Evolutionary conservation across 306 rosid genomes (phyloP), one percentile per base, ranked within the genome.

Genomic region (Vigna unguiculata): DNA sequence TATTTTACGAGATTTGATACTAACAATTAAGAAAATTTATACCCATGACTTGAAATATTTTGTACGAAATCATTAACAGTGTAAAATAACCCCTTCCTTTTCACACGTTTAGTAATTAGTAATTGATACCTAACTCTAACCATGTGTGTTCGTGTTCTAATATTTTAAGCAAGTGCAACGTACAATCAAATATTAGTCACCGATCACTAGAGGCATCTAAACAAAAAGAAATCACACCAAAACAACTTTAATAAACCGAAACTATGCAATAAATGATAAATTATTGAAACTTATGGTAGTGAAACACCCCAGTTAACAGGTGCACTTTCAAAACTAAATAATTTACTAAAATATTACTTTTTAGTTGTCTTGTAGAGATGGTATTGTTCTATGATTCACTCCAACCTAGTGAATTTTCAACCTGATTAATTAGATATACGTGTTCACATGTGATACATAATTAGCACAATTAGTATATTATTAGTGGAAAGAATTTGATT

Each of bases 221-320:
- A 62, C 36, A 62, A 36, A 62, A 62, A 38, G 70, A 64, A 38
- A 38, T 19, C n/a, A 64, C 11, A 64, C 70, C 70, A n/a, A 36
- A 32, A 36, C 25, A 34, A 9, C 48, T 36, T 62, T 8, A 62
- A 17, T 4, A 62, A 61, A 61, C 34, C 3, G 3, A 17, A 62
- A 34, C 3, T 34, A 61, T 60, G 1, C 40, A 59, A 5, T 32
- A 30, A 30, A 60, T 16, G 2, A 60, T 60, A 16, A 60, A 61
- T 7, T 28, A 28, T 9, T 59, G 41, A 59, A 59, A 58, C 64
- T 24, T 14, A 22, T 57, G 63, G 63, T 5, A 24, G 34, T 22
- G 34, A 55, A 22, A 7, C 25, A 53, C 59, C 28, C 59, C 12
- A 9, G 30, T 21, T 21, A n/a, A n/a, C n/a, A 21, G 22, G 15